Conservation (phyloP, 495 filamentous ascomycete species). For the Pseudotulostoma volvatum region DNA sequence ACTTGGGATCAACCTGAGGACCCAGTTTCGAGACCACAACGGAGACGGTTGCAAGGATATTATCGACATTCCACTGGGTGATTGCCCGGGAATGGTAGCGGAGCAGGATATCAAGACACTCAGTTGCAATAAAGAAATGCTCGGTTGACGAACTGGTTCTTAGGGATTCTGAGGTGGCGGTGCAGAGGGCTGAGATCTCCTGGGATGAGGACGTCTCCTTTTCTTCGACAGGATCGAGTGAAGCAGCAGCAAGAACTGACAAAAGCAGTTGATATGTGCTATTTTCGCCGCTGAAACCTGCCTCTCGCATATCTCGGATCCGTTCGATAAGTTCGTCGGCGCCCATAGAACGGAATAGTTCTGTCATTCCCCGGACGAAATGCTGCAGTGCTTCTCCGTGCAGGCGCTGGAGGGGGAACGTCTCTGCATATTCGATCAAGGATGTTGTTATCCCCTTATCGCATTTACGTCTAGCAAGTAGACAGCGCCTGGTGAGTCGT, state of each 20-base stretch:
- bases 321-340: conserved; percentile 13
- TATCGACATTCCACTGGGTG: conserved; percentile 56
- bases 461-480: conserved; percentile 19
- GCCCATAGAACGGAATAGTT: conserved; percentile 22
- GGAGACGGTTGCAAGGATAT: conserved; percentile 39
- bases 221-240: conserved; percentile 20
- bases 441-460: conserved; percentile 18
- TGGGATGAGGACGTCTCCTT: conserved; percentile 21
- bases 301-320: conserved; percentile 17
- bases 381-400: conserved; percentile 28
- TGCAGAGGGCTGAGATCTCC: conserved; percentile 23
- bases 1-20: conserved; percentile 19
- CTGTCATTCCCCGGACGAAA: conserved; percentile 24
- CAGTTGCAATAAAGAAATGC: conserved; percentile 40
- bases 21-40: conserved; percentile 31
- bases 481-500: conserved; percentile 21
- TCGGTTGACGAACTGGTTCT: conserved; percentile 25
- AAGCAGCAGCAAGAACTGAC: conserved; percentile 20
- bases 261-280: conserved; percentile 22
- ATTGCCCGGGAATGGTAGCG: conserved; percentile 37
- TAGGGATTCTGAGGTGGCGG: conserved; percentile 16
- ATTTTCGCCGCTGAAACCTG: conserved; percentile 17
- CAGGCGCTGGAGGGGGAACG: conserved; percentile 21
- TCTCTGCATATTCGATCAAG: conserved; percentile 21
- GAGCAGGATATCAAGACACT: conserved; percentile 39